These are phyloP conservation scores for Chaetomium globosum DNA, from an alignment of 2,329 filamentous ascomycete genomes.

Conservation along the genomic window DNA sequence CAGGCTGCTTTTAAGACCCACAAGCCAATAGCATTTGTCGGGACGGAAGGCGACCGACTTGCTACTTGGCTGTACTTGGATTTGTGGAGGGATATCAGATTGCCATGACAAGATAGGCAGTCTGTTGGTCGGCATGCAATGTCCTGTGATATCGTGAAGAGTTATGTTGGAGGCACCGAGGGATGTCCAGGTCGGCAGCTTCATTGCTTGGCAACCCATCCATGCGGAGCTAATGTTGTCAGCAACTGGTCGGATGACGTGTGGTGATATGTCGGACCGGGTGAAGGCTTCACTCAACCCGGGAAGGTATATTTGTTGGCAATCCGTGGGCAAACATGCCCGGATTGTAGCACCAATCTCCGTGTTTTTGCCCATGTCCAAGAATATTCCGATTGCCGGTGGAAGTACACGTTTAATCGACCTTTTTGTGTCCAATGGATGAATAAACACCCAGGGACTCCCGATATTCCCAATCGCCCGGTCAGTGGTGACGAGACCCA, in stretches of 20 bases:
- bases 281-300: not conserved
- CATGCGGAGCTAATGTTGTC: not conserved
- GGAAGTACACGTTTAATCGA: not conserved
- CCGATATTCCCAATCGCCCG: not conserved
- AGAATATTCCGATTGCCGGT: not conserved
- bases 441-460: not conserved
- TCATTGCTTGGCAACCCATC: not conserved
- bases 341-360: not conserved
- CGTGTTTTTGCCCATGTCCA: not conserved
- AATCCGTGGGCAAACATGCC: not conserved
- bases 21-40: not conserved
- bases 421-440: not conserved
- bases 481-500: not conserved
- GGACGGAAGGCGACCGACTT: not conserved
- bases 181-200: not conserved
- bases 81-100: not conserved
- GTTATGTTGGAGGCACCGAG: not conserved
- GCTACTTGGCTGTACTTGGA: not conserved
- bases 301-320: not conserved
- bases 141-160: not conserved
- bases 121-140: not conserved
- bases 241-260: not conserved
- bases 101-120: not conserved
- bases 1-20: not conserved
- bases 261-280: not conserved